phyloP scores from a whole-genome alignment of 2,329 filamentous ascomycete species.

The Xylaria sp. region DNA sequence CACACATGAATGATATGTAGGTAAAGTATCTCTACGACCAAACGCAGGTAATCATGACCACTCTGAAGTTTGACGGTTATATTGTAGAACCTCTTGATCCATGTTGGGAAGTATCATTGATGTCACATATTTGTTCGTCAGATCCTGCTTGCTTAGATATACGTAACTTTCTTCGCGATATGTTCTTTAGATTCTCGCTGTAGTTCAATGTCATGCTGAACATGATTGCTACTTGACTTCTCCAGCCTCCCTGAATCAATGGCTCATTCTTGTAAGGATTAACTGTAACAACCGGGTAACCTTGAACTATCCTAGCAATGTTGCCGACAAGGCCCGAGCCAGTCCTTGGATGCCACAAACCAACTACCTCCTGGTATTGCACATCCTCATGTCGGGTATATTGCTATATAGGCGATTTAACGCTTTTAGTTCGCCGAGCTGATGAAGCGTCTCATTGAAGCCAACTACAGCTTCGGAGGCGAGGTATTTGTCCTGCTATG shows the following conservation, averaged over 20 bases:
- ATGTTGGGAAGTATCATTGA: not conserved
- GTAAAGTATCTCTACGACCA: not conserved
- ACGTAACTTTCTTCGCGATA: not conserved
- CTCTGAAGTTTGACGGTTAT: not conserved
- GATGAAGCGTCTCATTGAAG: not conserved
- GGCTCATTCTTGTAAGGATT: not conserved
- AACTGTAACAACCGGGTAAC: not conserved
- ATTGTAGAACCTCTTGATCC: not conserved
- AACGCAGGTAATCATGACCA: not conserved
- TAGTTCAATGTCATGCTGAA: slow-evolving; percentile 4
- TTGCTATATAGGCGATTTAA: slow-evolving; percentile 7
- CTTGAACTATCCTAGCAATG: slow-evolving; percentile 6
- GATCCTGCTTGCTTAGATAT: not conserved
- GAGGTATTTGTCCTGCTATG: slow-evolving; percentile 5
- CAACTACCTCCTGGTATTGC: slow-evolving; percentile 9
- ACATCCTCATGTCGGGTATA: slow-evolving; percentile 18
- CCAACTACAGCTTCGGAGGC: not conserved
- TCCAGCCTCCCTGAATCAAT: not conserved
- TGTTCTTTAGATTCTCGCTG: not conserved
- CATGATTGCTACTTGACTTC: slow-evolving; percentile 8
- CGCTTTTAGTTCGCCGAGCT: not conserved
- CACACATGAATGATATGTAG: not conserved
- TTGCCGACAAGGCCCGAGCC: slow-evolving; percentile 5
- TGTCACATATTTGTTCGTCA: not conserved
- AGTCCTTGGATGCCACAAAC: not conserved